Percentiles rank a stretch among this genome's conserved stretches.
Conservation (phyloP, 306 rosid genomes). For the Lupinus albus region DNA sequence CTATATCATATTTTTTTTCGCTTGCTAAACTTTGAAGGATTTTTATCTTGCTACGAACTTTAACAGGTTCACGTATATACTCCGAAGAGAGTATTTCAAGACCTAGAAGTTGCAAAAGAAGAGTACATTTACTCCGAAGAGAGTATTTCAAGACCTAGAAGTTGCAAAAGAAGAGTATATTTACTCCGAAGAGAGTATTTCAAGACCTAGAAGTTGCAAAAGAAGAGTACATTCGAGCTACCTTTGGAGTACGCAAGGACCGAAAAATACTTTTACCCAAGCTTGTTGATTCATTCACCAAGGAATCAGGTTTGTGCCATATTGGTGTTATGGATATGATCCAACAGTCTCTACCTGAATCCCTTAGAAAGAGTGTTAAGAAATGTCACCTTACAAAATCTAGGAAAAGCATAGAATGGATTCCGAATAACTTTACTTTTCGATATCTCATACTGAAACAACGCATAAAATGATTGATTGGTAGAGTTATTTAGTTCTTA, state of each 20-base stretch:
- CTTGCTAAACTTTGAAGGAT: not conserved
- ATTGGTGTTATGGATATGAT: conserved; percentile 63
- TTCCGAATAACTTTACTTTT: conserved; percentile 76
- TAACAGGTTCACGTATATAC: conserved; percentile 77
- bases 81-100: conserved; percentile 61
- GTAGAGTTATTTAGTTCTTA: conserved; percentile 10
- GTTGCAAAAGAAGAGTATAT: conserved; percentile 87
- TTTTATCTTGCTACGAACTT: conserved; percentile 27
- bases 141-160: conserved; percentile 73
- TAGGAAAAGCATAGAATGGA: conserved; percentile 64
- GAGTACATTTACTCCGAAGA: too few relatives aligned
- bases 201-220: conserved; percentile 80
- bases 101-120: conserved; percentile 80
- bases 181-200: conserved; percentile 57
- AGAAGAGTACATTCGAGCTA: conserved; percentile 74
- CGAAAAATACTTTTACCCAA: conserved; percentile 70
- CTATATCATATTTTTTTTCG: not conserved
- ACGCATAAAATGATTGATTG: conserved; percentile 51
- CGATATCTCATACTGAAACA: conserved; percentile 86
- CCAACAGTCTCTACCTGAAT: conserved; percentile 63
- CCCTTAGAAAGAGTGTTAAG: conserved; percentile 59
- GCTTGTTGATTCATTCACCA: conserved; percentile 72
- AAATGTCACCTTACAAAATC: conserved; percentile 54
- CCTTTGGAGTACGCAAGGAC: conserved; percentile 75
- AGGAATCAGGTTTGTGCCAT: conserved; percentile 61